Conservation (phyloP, 495 filamentous ascomycete species). For the Penicillium samsonianum region DNA sequence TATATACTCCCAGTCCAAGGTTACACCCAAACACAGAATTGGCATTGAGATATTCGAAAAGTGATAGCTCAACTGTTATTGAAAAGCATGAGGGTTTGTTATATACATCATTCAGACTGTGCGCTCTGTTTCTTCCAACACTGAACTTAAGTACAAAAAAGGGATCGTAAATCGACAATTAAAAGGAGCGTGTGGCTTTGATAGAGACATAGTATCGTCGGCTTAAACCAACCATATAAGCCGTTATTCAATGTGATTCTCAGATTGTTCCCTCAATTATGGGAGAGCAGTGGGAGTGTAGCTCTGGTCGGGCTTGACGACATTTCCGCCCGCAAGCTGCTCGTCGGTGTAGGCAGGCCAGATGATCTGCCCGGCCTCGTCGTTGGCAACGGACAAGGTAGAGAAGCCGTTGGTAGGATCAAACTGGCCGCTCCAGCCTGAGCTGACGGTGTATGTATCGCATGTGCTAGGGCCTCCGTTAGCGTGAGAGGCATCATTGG, state of each 20-base stretch:
- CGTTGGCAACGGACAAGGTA: constrained; percentile 47
- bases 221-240: background rate
- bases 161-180: background rate
- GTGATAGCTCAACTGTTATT: background rate
- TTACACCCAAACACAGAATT: background rate
- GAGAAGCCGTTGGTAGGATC: constrained; percentile 55
- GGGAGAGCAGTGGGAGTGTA: constrained; percentile 48
- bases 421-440: constrained; percentile 58
- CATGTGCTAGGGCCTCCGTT: constrained; percentile 43
- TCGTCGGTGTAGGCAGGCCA: constrained; percentile 53
- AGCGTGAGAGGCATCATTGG: constrained; percentile 40
- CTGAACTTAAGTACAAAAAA: background rate
- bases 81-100: background rate
- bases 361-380: constrained; percentile 37
- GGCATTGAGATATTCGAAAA: background rate
- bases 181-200: background rate
- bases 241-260: background rate
- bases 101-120: background rate
- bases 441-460: constrained; percentile 53
- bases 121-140: background rate
- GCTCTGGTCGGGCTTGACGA: constrained; percentile 55
- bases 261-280: constrained; percentile 15
- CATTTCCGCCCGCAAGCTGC: constrained; percentile 45
- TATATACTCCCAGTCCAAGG: background rate
- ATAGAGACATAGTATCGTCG: background rate